Base-by-base conservation (phyloP, 1,284 basidiomycete species). In the Chondrostereum purpureum region DNA sequence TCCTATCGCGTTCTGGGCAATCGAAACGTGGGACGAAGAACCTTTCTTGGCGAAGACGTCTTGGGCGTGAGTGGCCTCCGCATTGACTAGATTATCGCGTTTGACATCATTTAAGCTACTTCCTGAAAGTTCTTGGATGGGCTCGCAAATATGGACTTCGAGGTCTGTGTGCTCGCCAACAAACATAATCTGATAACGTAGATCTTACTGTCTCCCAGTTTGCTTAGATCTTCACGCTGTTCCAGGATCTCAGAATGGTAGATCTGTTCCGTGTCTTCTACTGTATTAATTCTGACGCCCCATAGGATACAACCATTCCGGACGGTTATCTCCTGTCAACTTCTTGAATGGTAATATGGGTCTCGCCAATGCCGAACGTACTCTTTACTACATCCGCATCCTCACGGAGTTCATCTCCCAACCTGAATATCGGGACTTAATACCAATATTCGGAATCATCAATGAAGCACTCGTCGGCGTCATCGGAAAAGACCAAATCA, bases 371-470 rank as follows among this genome's bases (percentile, higher is more conserved):
- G 87, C 83, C 22, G 79, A 90, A 56, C 76, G 88, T 23, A 73
- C 80, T n/a, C 67, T 90, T 40, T 79, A 88, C 54, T 82, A 85
- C 60, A 80, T 89, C 51, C 76, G 87, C 40, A 75, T 81, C 45
- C 59, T 91, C 31, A 73, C 82, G 21, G 78, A 91, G 64, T 89
- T 88, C 65, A 81, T 90, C 55, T 75, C 77, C 4, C 84, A 89
- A 58, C 76, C 78, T 0, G 70, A 88, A 54, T 87, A 87, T 56
- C 62, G 63, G 39, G 69, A 83, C 55, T 77, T 88, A 23, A 73
- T 90, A n/a, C 69, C 72, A 11, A 75, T 88, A 67, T 83, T 87
- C 44, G 77, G 79, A n/a, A 64, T 83, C 46, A 66, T 77, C 41
- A 81, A 83, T 54, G 80, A 83, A 58, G 55, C 65, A 13, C 64